Base-by-base conservation (phyloP, 2,329 filamentous ascomycete genomes). In the Pseudocercospora pini-densiflorae region DNA sequence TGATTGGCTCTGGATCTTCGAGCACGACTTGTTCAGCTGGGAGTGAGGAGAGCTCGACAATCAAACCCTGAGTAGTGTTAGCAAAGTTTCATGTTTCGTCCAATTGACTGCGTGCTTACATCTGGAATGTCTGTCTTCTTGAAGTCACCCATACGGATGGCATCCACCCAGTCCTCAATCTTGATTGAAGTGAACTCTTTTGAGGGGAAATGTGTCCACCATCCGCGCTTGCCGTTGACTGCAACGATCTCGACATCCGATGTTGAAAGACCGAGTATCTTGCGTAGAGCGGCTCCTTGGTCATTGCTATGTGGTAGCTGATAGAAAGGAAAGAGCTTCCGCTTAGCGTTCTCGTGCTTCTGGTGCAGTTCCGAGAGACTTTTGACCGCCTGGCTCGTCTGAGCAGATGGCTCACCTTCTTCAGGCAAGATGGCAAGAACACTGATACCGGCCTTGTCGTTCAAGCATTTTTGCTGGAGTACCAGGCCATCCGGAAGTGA, bases 111-210 rank as follows among this genome's bases (percentile, higher is more conserved):
- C 5, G 1, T n/a, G 19, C 54, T 24, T n/a, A 58, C 55, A 66
- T 90, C 87, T 47, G 84, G 85, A 16, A 94, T 76, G 72, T 88
- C 92, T 74, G 89, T 85, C 84, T 94, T 97, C 66, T 86, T 81
- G 2, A 92, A 91, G 76, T 98, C 94, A 61, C 94, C 92, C 84
- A 99, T 86, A 43, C 93, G 89, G 68, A 98, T 93, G n/a, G 88
- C 86, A 75, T 99, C 95, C 66, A 99, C 88, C 93, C 94, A 99
- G 68, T 83, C 82, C 81, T 97, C 92, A 31, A 99, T 82, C 27
- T 85, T 86, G 62, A 86, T 83, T 6, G 70, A 65, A 24, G 84
- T 76, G 62, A 86, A 87, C 53, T 88, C 89, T 16, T 80, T 77
- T 6, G 86, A 88, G 57, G 87, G 81, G 77, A 92, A 95, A 65